Percentiles rank a stretch among this genome's conserved stretches.
Conservation (phyloP, 371 early-diverging fungal genomes). For the Basidiobolus meristosporus region DNA sequence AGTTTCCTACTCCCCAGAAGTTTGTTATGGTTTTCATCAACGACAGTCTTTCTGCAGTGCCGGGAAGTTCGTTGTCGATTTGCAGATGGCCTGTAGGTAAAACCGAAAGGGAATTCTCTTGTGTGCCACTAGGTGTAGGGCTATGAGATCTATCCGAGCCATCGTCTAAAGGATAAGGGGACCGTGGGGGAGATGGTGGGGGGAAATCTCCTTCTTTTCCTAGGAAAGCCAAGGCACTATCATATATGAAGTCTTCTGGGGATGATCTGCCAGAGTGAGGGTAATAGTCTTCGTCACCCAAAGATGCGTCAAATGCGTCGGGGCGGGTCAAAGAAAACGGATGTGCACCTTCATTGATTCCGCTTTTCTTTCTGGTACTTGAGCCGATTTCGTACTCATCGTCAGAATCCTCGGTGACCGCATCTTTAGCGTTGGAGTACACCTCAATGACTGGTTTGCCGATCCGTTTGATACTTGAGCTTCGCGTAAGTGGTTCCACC, state of each 20-base stretch:
- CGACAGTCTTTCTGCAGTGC: constrained; percentile 17
- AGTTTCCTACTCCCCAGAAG: constrained; percentile 42
- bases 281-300: constrained; percentile 17
- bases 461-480: constrained; percentile 5
- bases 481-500: constrained; percentile 3
- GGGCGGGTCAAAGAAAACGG: constrained; percentile 30
- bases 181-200: background rate
- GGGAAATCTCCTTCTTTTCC: constrained; percentile 1
- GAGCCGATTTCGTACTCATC: constrained; percentile 18
- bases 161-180: no score
- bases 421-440: constrained; percentile 29
- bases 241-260: constrained; percentile 2
- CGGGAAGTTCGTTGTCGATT: background rate
- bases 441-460: constrained; percentile 30
- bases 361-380: constrained; percentile 17
- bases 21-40: constrained; percentile 58
- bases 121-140: background rate
- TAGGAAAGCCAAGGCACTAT: constrained; percentile 2
- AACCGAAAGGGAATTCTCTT: background rate
- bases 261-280: background rate
- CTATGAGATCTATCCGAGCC: no score
- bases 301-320: constrained; percentile 36
- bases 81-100: background rate
- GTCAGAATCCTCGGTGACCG: constrained; percentile 34
- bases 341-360: constrained; percentile 12